Conservation (phyloP, 2,329 filamentous ascomycete species). For the Penicillium italicum region DNA sequence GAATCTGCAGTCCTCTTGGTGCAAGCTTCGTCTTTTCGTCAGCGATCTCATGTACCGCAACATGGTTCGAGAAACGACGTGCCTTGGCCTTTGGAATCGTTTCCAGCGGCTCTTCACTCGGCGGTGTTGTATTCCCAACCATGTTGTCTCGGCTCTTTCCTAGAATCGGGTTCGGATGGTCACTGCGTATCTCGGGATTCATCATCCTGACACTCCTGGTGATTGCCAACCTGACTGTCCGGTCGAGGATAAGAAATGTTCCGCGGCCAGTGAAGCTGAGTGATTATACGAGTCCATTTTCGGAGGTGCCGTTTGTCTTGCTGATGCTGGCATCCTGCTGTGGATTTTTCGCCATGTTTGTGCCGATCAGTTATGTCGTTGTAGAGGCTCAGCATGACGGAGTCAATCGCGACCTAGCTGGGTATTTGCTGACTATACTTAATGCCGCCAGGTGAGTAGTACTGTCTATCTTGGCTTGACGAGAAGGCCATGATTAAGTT, state of each 20-base stretch:
- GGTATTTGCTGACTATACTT: conserved; percentile 52
- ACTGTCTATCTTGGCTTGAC: background rate
- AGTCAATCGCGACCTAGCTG: conserved; percentile 48
- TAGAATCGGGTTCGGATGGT: conserved; percentile 53
- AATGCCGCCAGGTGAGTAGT: conserved; percentile 3
- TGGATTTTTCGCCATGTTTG: conserved; percentile 59
- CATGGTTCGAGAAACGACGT: conserved; percentile 54
- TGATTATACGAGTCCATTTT: conserved; percentile 38
- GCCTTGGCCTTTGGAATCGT: conserved; percentile 54
- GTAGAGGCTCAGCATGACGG: conserved; percentile 47
- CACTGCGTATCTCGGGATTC: conserved; percentile 55
- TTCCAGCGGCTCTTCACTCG: conserved; percentile 52
- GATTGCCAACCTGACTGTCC: conserved; percentile 52
- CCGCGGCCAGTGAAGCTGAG: conserved; percentile 1
- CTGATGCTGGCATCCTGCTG: conserved; percentile 50
- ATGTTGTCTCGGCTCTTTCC: conserved; percentile 55
- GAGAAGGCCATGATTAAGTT: background rate
- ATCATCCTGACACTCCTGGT: conserved; percentile 57
- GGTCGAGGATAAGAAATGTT: conserved; percentile 40
- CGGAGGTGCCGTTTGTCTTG: conserved; percentile 46
- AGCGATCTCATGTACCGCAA: conserved; percentile 35
- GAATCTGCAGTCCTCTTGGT: conserved; percentile 51
- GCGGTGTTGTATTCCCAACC: conserved; percentile 59
- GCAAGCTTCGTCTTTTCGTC: conserved; percentile 50
- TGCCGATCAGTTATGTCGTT: conserved; percentile 53